Base-by-base conservation (phyloP, 352 stramenopile species). In the Phytophthora europaea region DNA sequence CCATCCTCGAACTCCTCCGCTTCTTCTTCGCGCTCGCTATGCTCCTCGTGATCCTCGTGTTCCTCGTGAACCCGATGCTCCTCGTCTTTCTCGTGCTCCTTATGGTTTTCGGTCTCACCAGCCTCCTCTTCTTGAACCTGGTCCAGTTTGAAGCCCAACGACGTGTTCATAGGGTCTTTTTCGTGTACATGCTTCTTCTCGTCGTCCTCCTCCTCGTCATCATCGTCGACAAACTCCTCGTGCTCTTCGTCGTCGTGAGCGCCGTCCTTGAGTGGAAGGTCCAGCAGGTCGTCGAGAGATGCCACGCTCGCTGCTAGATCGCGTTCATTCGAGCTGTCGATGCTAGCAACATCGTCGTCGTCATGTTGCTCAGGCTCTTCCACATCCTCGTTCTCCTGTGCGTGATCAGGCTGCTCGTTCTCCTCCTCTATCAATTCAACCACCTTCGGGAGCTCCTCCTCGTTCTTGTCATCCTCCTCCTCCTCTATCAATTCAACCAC, bases 251-350 rank as follows among this genome's bases (percentile, higher is more conserved):
- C 48, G 12, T 71, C 52, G 23, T 66, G 65, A 20, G 58, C 65
- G 13, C 28, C 50, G 63, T 75, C 64, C 58, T 72, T 65, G 6
- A 70, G 38, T 26, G 65, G 63, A 6, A 79, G 62, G 43, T 77
- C 71, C 55, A 81, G 71, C n/a, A 81, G 53, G 12, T 76, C 71
- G 26, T 81, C 75, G 38, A 79, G 57, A 1, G 75, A 79, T 10
- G 59, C 63, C 13, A 81, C 62, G 65, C 71, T 77, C 13, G 71
- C 75, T 26, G 75, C 67, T 22, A 81, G 26, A 23, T 79, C 66
- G 26, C 75, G 71, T 58, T 81, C 75, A 33, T 79, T 73, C 3
- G 62, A 70, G 8, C 63, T 76, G 16, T 61, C 58, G 12, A 70
- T 64, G 23, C 66, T 79, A 26, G 40, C 59, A 69, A 50, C 54